Conservation (phyloP, 148 eudicot species). For the Beta vulgaris region DNA sequence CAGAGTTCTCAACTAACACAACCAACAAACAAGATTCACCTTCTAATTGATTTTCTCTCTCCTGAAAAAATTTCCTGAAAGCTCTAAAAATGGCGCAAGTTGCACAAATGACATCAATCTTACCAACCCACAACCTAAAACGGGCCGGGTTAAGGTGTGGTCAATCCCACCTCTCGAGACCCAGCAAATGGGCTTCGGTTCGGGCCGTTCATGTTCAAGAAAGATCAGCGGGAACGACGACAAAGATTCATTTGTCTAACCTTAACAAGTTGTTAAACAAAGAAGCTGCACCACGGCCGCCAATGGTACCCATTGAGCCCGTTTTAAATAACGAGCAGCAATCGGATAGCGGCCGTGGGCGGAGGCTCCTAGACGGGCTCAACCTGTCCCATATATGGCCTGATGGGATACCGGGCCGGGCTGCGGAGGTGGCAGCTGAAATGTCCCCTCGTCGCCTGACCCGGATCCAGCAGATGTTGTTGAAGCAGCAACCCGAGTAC, state of each 20-base stretch:
- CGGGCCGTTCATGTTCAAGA: slow-evolving; percentile 4
- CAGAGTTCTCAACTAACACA: slow-evolving; percentile 3
- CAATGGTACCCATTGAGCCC: slow-evolving; percentile 12
- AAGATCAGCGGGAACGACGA: slow-evolving; percentile 25
- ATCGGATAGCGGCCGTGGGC: slow-evolving; percentile 4
- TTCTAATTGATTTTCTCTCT: not conserved
- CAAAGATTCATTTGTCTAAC: slow-evolving; percentile 44
- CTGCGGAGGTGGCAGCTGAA: slow-evolving; percentile 55
- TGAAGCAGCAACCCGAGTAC: slow-evolving; percentile 52
- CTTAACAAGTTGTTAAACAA: slow-evolving; percentile 65
- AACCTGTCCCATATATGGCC: slow-evolving; percentile 60
- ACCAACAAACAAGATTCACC: not conserved
- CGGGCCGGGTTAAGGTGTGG: slow-evolving; percentile 40
- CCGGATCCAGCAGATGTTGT: slow-evolving; percentile 57
- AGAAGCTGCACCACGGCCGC: slow-evolving; percentile 18
- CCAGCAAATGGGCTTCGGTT: not conserved
- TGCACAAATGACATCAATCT: slow-evolving; percentile 27
- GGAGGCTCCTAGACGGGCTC: slow-evolving; percentile 42
- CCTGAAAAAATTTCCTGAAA: not conserved
- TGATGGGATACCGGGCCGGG: slow-evolving; percentile 37
- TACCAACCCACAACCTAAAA: slow-evolving; percentile 40
- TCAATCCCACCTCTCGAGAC: slow-evolving; percentile 35
- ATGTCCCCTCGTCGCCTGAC: slow-evolving; percentile 70
- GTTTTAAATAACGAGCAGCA: not conserved
- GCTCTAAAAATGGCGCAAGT: slow-evolving; percentile 32